phyloP scores from a whole-genome alignment of 2,329 filamentous ascomycete species.

The Elsinoe necatrix region DNA sequence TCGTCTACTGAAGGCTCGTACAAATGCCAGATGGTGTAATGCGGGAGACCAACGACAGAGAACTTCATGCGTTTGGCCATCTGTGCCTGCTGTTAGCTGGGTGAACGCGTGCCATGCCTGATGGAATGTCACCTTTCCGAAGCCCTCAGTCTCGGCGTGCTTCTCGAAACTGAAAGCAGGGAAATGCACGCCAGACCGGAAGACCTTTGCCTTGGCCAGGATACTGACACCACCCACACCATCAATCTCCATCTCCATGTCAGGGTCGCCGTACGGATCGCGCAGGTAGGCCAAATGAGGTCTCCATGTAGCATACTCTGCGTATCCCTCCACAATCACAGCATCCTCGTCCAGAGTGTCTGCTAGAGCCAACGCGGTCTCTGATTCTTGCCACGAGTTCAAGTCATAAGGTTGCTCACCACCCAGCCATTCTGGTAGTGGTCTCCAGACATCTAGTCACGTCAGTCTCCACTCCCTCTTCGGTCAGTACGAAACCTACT shows the following conservation, averaged over 20 bases:
- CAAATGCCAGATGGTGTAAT: constrained; percentile 99
- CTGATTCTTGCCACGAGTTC: constrained; percentile 99
- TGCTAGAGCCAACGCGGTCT: constrained; percentile 85
- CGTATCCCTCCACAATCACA: constrained; percentile 97
- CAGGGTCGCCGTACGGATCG: constrained; percentile 92
- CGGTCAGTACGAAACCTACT: constrained; percentile 55
- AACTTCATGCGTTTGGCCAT: constrained; percentile 97
- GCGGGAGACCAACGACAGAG: constrained; percentile 87
- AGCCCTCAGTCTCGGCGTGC: constrained; percentile 95
- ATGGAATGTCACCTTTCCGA: constrained; percentile 69
- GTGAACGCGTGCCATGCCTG: neutral
- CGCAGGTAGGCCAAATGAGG: constrained; percentile 94
- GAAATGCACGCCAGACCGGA: constrained; percentile 91
- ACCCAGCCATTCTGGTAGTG: constrained; percentile 96
- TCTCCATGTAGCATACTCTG: constrained; percentile 96
- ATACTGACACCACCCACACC: constrained; percentile 97
- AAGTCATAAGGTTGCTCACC: constrained; percentile 97
- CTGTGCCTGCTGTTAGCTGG: constrained; percentile 41
- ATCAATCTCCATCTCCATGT: constrained; percentile 99
- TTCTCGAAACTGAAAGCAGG: constrained; percentile 98
- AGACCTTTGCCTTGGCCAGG: constrained; percentile 88
- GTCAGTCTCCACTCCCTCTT: constrained; percentile 36
- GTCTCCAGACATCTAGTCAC: constrained; percentile 72
- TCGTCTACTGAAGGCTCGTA: constrained; percentile 99
- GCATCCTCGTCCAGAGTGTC: constrained; percentile 96